A percentile compares a stretch with the other conserved stretches of the same genome.
phyloP scores from a whole-genome alignment of 139 green algal genomes.

The Spirogloea muscicola region DNA sequence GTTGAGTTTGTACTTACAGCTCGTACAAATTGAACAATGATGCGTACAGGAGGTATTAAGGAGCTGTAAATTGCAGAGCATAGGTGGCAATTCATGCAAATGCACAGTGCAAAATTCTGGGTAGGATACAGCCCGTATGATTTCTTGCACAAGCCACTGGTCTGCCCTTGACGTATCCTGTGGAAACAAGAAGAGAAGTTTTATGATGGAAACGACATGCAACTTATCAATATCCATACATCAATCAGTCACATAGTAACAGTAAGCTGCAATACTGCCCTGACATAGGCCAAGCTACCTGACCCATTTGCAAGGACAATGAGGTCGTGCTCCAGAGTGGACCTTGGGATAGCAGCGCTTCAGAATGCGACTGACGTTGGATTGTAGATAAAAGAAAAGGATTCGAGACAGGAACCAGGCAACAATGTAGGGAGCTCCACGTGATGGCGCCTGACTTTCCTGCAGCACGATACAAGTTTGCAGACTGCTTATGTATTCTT shows the following conservation, averaged over 20 bases:
- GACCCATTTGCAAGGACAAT: neutral
- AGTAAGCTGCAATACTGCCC: neutral
- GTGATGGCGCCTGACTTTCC: too few relatives aligned
- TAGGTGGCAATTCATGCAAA: too few relatives aligned
- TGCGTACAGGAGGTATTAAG: too few relatives aligned
- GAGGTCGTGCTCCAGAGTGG: neutral
- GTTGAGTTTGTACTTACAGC: too few relatives aligned
- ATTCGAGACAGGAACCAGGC: neutral
- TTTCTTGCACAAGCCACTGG: slow-evolving; percentile 78
- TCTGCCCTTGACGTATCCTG: slow-evolving; percentile 65
- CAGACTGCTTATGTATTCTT: too few relatives aligned
- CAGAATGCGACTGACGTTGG: slow-evolving; percentile 9
- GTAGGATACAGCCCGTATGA: slow-evolving; percentile 47
- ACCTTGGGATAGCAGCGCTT: slow-evolving; percentile 24
- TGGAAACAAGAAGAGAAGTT: slow-evolving; percentile 66
- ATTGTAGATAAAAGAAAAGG: slow-evolving; percentile 23
- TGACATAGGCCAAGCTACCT: neutral
- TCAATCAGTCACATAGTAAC: too few relatives aligned
- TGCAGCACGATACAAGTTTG: too few relatives aligned
- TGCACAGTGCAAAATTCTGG: too few relatives aligned
- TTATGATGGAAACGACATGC: neutral
- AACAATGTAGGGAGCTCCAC: neutral
- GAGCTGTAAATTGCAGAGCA: too few relatives aligned
- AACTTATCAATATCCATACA: too few relatives aligned
- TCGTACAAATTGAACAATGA: too few relatives aligned